These are phyloP conservation scores for Daedalea quercina DNA, from an alignment of 768 basidiomycete species.

Conservation along the genomic window DNA sequence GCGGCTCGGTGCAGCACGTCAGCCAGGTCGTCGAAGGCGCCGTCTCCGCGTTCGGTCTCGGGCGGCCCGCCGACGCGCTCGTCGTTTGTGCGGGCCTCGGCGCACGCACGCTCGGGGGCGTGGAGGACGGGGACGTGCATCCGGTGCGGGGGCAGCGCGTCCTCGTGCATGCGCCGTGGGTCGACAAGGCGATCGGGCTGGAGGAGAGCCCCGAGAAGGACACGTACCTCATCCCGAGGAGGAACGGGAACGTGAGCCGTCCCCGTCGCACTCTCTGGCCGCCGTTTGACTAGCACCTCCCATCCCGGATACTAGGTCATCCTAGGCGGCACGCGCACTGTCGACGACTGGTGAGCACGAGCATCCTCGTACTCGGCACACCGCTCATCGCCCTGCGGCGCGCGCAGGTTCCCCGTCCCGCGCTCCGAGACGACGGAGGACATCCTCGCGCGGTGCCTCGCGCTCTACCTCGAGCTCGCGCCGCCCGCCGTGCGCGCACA, in stretches of 20 bases:
- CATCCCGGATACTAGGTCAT: conserved; percentile 34
- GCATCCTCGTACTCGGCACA: too few relatives aligned
- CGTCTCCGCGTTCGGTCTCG: conserved; percentile 14
- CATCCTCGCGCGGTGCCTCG: conserved; percentile 43
- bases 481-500: conserved; percentile 19
- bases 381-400: neutral
- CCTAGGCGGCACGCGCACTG: conserved; percentile 52
- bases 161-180: conserved; percentile 41
- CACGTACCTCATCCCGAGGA: conserved; percentile 62
- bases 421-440: conserved; percentile 55
- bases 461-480: conserved; percentile 26
- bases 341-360: conserved; percentile 57
- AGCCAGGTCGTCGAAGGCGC: conserved; percentile 64
- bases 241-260: conserved; percentile 43
- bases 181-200: conserved; percentile 41
- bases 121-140: conserved; percentile 42
- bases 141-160: conserved; percentile 43
- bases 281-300: too few relatives aligned
- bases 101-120: conserved; percentile 42
- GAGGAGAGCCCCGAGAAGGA: conserved; percentile 20
- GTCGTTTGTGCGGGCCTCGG: conserved; percentile 69
- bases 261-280: too few relatives aligned
- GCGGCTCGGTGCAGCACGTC: conserved; percentile 60
- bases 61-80: conserved; percentile 37
- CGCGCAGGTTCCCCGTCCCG: conserved; percentile 52